Percentiles rank a stretch among this genome's conserved stretches.
These are phyloP conservation scores for Pontederia crassipes DNA, from an alignment of 176 grass and related monocot species.

Conservation along the genomic window DNA sequence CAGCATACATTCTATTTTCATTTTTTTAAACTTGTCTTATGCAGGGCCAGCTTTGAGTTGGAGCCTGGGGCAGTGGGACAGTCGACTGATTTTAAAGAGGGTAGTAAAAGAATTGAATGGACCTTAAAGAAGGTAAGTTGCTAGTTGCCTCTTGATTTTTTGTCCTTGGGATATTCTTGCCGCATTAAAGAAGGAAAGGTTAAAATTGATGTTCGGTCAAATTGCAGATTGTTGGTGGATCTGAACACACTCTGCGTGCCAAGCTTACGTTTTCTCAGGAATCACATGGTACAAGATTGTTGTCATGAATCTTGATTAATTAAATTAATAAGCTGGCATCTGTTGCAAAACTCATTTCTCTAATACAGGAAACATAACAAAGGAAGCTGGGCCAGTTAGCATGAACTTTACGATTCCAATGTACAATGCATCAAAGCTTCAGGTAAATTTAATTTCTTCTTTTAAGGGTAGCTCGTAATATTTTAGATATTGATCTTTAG, in stretches of 20 bases:
- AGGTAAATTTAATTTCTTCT: slow-evolving; percentile 35
- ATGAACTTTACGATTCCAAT: slow-evolving; percentile 98
- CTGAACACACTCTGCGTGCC: slow-evolving; percentile 87
- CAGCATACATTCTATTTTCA: no score
- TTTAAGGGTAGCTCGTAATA: no score
- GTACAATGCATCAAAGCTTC: slow-evolving; percentile 94
- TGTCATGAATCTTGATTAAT: not conserved
- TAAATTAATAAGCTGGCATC: not conserved
- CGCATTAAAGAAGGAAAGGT: not conserved
- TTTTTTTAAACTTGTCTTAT: slow-evolving; percentile 13
- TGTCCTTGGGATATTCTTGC: not conserved
- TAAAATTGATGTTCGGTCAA: no score
- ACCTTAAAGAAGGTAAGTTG: slow-evolving; percentile 78
- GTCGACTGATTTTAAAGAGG: slow-evolving; percentile 94
- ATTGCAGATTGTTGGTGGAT: slow-evolving; percentile 86
- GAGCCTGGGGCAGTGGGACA: slow-evolving; percentile 87
- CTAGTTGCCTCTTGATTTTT: no score
- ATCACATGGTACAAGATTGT: slow-evolving; percentile 54
- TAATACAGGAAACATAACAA: slow-evolving; percentile 72
- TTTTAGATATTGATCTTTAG: not conserved
- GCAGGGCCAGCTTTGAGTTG: slow-evolving; percentile 88
- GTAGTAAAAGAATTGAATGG: slow-evolving; percentile 90
- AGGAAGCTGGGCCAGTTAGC: slow-evolving; percentile 92
- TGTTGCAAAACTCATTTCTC: slow-evolving; percentile 10
- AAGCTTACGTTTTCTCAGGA: slow-evolving; percentile 99